Evolutionary conservation across 495 filamentous ascomycete species (phyloP), one percentile per base, ranked within the genome.

Genomic region (Penicillium parvum): DNA sequence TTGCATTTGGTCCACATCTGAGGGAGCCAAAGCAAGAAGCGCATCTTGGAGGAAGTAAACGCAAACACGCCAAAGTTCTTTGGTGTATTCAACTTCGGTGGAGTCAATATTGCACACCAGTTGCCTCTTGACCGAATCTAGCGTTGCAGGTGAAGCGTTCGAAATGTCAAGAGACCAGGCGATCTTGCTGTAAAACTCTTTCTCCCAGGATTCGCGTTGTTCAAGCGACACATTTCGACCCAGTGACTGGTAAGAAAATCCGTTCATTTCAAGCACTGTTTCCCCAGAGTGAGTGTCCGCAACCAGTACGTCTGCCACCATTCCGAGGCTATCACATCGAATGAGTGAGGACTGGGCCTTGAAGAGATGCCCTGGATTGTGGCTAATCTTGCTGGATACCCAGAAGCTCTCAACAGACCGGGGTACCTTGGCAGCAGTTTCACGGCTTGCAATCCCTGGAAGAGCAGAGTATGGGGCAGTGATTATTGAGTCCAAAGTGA

Each of bases 371-470:
- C 34, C 34, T 3, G 23, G 8, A 9, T 37, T 8, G n/a, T 18
- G 21, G 34, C 34, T 37, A 20, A 37, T 37, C 2, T 37, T 37
- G 34, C 34, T 37, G 8, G 34, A 37, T 14, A 37, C 23, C 34
- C 34, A 37, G 10, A 37, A 14, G 10, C 34, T 18, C 8, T 37
- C 34, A 14, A 37, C 23, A 7, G 34, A 37, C 34, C 23, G 34
- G 34, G 23, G 23, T 3, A 37, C 34, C 23, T 20, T 37, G 19
- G 34, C 18, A 4, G 16, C 14, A 14, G 21, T 20, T 14, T 37
- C 18, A n/a, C 34, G 34, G 18, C 9, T 22, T n/a, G 21, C 34
- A 4, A 14, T 23, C 10, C 34, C 34, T 7, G 34, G 34, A 12
- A 37, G 34, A 37, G 34, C 34, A 19, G 34, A 22, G 19, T 22